phyloP scores from a whole-genome alignment of 768 basidiomycete species.

The Xerocomellus amylosporus region DNA sequence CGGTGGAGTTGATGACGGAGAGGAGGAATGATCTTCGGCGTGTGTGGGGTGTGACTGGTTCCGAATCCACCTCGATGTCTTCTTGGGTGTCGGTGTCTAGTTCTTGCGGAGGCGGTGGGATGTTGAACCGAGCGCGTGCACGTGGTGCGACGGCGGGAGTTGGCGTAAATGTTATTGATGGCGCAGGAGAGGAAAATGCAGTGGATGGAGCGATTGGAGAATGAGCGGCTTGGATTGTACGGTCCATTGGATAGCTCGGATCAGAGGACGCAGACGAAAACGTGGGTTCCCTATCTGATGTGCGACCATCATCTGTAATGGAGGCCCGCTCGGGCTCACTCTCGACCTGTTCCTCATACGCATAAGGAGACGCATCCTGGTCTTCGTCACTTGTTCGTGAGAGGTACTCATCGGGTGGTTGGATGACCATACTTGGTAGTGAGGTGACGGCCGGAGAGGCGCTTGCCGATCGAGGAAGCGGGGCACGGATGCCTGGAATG shows the following conservation, averaged over 20 bases:
- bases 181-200: slow-evolving; percentile 53
- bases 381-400: slow-evolving; percentile 18
- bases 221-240: slow-evolving; percentile 26
- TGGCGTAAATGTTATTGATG: slow-evolving; percentile 60
- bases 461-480: slow-evolving; percentile 51
- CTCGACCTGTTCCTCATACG: slow-evolving; percentile 12
- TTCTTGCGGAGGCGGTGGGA: slow-evolving; percentile 45
- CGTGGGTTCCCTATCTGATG: slow-evolving; percentile 51
- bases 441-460: slow-evolving; percentile 45
- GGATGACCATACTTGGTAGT: slow-evolving; percentile 24
- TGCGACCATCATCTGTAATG: slow-evolving; percentile 28
- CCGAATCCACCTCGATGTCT: slow-evolving; percentile 36
- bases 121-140: slow-evolving; percentile 58
- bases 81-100: slow-evolving; percentile 34
- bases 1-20: slow-evolving; percentile 78
- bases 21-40: slow-evolving; percentile 81
- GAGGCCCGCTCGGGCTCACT: slow-evolving; percentile 22
- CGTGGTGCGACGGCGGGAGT: slow-evolving; percentile 65
- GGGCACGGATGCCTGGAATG: slow-evolving; percentile 42
- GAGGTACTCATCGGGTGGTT: slow-evolving; percentile 16
- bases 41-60: slow-evolving; percentile 64
- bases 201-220: slow-evolving; percentile 39
- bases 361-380: not conserved
- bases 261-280: slow-evolving; percentile 67
- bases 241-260: slow-evolving; percentile 30